Conservation (phyloP, 225 moss, liverwort and hornwort genomes). For the Thuidium tamariscinum region DNA sequence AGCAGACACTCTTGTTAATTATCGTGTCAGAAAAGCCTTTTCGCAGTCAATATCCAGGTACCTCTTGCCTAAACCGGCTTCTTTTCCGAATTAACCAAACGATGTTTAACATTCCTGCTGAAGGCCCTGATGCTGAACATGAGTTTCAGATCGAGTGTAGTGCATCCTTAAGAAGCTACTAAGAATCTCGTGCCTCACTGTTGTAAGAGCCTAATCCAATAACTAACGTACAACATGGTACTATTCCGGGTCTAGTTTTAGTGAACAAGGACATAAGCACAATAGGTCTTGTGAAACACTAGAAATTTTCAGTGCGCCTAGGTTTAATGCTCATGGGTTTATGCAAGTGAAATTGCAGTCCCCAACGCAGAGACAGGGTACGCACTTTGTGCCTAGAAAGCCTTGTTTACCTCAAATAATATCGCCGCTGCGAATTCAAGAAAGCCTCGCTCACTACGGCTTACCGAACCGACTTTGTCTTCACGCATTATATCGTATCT, state of each 20-base stretch:
- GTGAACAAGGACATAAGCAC: neutral
- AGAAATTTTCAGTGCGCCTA: neutral
- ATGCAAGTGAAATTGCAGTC: neutral
- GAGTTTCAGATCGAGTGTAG: neutral
- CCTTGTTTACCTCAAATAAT: conserved; percentile 61
- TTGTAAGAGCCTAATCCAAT: neutral
- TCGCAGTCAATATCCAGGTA: neutral
- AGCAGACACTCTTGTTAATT: neutral
- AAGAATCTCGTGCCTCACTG: neutral
- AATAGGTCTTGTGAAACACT: neutral
- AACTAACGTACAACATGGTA: neutral
- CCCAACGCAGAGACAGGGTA: neutral
- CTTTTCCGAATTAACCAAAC: neutral
- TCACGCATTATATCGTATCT: conserved; percentile 71
- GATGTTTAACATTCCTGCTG: neutral
- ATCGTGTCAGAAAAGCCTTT: neutral
- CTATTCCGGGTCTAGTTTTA: neutral
- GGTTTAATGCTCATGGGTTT: neutral
- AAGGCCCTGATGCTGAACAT: neutral
- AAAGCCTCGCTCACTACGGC: conserved; percentile 49
- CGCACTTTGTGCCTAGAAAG: neutral
- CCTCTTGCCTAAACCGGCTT: neutral
- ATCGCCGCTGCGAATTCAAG: conserved; percentile 78
- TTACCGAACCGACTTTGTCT: conserved; percentile 66
- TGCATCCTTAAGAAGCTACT: neutral